Percentiles rank a stretch among this genome's conserved stretches.
These are phyloP conservation scores for Cucumis melo DNA, from an alignment of 306 rosid species.

Conservation along the genomic window DNA sequence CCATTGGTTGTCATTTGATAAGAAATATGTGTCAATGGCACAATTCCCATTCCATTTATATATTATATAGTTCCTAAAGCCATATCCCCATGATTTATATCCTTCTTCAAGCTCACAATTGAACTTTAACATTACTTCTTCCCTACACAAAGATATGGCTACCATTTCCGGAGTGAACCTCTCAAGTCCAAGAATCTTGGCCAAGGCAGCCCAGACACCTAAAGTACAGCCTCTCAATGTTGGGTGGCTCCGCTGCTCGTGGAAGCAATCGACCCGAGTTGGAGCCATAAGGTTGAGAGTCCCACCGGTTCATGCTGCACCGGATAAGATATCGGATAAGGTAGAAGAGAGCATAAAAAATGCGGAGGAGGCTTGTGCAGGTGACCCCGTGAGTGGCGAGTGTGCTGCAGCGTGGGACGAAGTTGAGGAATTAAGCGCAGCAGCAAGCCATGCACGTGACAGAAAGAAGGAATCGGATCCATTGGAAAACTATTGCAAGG, in stretches of 20 bases:
- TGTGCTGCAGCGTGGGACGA: conserved; percentile 97
- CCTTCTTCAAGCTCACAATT: neutral
- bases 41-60: neutral
- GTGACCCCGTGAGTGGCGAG: conserved; percentile 57
- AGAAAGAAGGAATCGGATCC: conserved; percentile 56
- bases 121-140: neutral
- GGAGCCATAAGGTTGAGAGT: conserved; percentile 20
- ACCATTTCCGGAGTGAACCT: conserved; percentile 3
- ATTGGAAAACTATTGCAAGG: conserved; percentile 63
- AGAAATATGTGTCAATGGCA: conserved; percentile 6
- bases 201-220: neutral
- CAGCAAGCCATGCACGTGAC: conserved; percentile 82
- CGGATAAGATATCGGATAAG: conserved; percentile 55
- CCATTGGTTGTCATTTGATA: neutral
- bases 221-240: neutral
- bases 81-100: neutral
- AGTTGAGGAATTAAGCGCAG: conserved; percentile 97
- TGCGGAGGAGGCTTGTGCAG: conserved; percentile 67
- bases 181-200: neutral
- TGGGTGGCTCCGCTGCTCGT: neutral
- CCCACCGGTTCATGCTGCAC: conserved; percentile 44
- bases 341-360: conserved; percentile 81
- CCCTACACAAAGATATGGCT: neutral
- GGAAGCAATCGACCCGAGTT: neutral
- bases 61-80: neutral